Evolutionary conservation across 2,329 filamentous ascomycete species (phyloP), one percentile per base, ranked within the genome.

Genomic region (Gremmenia infestans): DNA sequence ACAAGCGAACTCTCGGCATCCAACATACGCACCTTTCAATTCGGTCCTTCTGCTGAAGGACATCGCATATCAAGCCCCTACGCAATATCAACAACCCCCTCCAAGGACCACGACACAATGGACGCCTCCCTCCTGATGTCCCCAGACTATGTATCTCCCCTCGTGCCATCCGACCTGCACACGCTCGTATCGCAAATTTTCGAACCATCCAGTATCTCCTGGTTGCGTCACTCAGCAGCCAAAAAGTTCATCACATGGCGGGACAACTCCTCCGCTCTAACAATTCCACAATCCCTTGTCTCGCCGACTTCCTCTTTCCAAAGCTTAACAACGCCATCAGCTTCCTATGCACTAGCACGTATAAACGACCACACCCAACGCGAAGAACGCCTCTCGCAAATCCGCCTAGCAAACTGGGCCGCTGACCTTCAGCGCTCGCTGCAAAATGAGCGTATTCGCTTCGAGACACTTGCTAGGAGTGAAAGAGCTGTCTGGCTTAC

Each of bases 81-180:
- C 67, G 84, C 89, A 0, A 80, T 96, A 19, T 97, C 93, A 1
- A 94, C 88, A 19, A 81, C 82, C 12, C 77, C 82, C 23, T 82
- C 81, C 1, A 81, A 82, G 22, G 91, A 97, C 65, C 75, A 84
- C 58, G 90, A 96, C 40, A 84, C 81, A 45, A 95, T 97, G 86
- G 93, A 97, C 70, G 93, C 92, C 17, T 96, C 91, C 66, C 77
- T 96, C 0, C 79, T 97, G 17, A 97, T 97, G 93, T 91, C 86
- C 54, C 87, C 92, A 1, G 89, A 94, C 65, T 97, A 97, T 68
- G 77, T 94, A 14, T 87, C 90, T 59, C 93, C 93, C 1, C 77
- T 97, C 4, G 73, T 89, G 3, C 73, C 81, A 0, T 94, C 91
- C 8, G 92, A 97, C 55, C 81, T 97, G 2, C 67, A 72, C 5